A percentile compares a stretch with the other conserved stretches of the same genome.
Conservation (phyloP, 1,139 yeast genomes). For the Lodderomyces parapsilosis region DNA sequence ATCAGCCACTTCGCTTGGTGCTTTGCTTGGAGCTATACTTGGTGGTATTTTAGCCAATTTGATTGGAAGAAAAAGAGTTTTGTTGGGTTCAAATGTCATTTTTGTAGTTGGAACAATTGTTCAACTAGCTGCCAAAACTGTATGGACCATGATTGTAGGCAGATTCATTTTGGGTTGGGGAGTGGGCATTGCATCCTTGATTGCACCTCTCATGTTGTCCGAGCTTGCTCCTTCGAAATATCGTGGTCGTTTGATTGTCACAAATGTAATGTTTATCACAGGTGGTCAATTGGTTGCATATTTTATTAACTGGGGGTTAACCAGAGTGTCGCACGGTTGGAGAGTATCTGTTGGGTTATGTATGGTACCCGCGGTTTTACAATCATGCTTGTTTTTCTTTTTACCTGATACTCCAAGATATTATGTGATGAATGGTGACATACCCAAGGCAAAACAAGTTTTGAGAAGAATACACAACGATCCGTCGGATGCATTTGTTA, state of each 20-base stretch:
- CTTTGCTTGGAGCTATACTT: conserved; percentile 69
- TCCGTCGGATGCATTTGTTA: conserved; percentile 57
- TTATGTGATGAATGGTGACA: conserved; percentile 67
- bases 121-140: conserved; percentile 74
- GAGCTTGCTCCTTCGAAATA: conserved; percentile 91
- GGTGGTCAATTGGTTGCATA: conserved; percentile 93
- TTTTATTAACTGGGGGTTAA: conserved; percentile 88
- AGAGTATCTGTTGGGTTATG: conserved; percentile 87
- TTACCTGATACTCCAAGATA: conserved; percentile 95
- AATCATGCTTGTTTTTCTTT: conserved; percentile 73
- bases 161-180: conserved; percentile 93
- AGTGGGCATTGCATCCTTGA: conserved; percentile 89
- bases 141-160: conserved; percentile 92
- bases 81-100: conserved; percentile 75
- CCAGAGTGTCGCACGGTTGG: conserved; percentile 81
- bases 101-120: conserved; percentile 81
- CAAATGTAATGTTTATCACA: conserved; percentile 72
- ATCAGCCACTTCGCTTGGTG: conserved; percentile 94
- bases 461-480: conserved; percentile 56
- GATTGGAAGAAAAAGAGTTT: conserved; percentile 77
- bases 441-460: conserved; percentile 66
- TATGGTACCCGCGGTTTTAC: conserved; percentile 80
- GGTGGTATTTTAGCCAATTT: conserved; percentile 83
- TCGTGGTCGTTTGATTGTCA: conserved; percentile 78
- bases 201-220: conserved; percentile 86